Evolutionary conservation across 306 rosid species (phyloP), one percentile per base, ranked within the genome.

Genomic region (Ormosia semicastrata): DNA sequence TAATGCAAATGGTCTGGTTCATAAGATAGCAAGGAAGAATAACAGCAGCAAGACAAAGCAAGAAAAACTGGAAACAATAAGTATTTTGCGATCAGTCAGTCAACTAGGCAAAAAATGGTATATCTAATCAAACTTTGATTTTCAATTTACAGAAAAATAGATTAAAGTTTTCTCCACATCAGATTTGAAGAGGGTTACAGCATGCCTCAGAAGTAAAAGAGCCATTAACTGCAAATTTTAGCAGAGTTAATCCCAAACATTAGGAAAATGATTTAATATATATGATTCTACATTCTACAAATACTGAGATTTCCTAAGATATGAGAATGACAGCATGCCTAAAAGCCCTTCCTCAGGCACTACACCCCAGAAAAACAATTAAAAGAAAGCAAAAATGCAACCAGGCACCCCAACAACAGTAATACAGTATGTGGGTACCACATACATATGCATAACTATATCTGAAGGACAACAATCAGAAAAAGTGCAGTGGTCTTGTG

Each of bases 1-100:
- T 66, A 37, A 88, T 86, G 34, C 86, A 87, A 74, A 90, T 80
- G 65, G 93, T 88, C 91, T 90, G 86, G n/a, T 91, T 90, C 86
- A 86, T 84, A 24, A 88, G 87, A 84, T 82, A 88, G 83, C 90
- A 86, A 7, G 91, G 89, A 53, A 90, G 81, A 30, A 88, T 88
- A 69, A 90, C 88, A 47, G 24, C 90, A 86, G 84, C 91, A 64
- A 90, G 89, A 34, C 90, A 89, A 36, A 88, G 88, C 85, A 90
- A 74, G 80, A 86, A 82, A 60, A 90, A 77, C 91, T 90, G 90
- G 60, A 44, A 62, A 75, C 64, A 71, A 17, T 8, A 50, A 43
- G 5, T 30, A 52, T n/a, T 33, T 50, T 8, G 15, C 32, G 62
- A 71, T 33, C 37, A 14, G 14, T 53, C 44, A 71, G 24, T 71